A percentile compares a stretch with the other conserved stretches of the same genome.
Conservation (phyloP, 257 asterid genomes). For the Lycium barbarum region DNA sequence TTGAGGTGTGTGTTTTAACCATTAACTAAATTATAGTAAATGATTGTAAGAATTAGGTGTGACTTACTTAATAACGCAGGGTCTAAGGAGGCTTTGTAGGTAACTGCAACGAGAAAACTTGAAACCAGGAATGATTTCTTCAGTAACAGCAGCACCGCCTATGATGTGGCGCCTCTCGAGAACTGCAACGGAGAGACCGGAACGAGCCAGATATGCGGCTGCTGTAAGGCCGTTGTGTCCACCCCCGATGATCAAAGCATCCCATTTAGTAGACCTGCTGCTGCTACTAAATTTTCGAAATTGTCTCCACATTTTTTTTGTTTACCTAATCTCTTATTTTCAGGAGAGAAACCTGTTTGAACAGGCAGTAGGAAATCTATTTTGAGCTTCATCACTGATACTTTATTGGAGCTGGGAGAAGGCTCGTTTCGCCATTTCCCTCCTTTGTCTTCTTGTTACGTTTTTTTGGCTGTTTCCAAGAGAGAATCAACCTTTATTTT, state of each 20-base stretch:
- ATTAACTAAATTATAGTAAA: not conserved
- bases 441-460: not conserved
- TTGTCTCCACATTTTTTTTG: slow-evolving; percentile 61
- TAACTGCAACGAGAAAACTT: slow-evolving; percentile 97
- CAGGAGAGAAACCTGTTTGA: not conserved
- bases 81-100: slow-evolving; percentile 97
- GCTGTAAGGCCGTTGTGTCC: slow-evolving; percentile 98
- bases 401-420: not conserved
- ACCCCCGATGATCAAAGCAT: slow-evolving; percentile 87
- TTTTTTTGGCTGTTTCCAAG: not conserved
- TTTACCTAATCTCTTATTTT: not conserved
- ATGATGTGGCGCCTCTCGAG: slow-evolving; percentile 94
- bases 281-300: slow-evolving; percentile 46
- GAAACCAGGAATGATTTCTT: slow-evolving; percentile 90
- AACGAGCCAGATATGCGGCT: slow-evolving; percentile 92
- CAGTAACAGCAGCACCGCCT: slow-evolving; percentile 99
- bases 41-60: not conserved
- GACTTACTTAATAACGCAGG: slow-evolving; percentile 64
- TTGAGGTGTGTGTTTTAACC: no score
- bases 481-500: not conserved
- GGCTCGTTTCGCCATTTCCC: not conserved
- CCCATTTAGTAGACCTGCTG: slow-evolving; percentile 56
- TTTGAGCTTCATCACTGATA: not conserved
- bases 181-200: slow-evolving; percentile 96
- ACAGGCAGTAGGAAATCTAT: not conserved